phyloP scores from a whole-genome alignment of 306 rosid genomes.

The Mimosa pudica region DNA sequence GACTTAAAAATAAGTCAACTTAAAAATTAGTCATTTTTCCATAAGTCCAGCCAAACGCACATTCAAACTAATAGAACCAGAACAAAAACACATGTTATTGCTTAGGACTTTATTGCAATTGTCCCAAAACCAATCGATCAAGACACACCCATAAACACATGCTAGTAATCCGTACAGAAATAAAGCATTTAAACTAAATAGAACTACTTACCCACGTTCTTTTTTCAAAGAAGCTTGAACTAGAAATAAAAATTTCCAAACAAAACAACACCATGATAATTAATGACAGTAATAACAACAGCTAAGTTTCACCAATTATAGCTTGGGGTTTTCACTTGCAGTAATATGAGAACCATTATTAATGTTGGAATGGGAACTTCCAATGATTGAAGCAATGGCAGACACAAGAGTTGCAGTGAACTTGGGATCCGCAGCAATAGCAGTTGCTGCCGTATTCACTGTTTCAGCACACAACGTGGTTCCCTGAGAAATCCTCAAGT shows the following conservation, averaged over 20 bases:
- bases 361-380: conserved; percentile 35
- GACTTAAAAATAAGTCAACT: no score
- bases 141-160: no score
- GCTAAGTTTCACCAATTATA: conserved; percentile 5
- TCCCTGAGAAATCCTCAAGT: conserved; percentile 16
- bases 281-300: background rate
- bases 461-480: background rate
- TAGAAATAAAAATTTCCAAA: background rate
- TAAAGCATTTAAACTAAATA: background rate
- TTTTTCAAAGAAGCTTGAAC: no score
- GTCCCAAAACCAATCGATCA: no score
- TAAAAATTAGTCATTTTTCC: no score
- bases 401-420: conserved; percentile 68
- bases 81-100: no score
- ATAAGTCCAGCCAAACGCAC: no score
- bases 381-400: conserved; percentile 58
- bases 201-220: background rate
- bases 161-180: background rate
- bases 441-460: conserved; percentile 53
- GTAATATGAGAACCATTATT: conserved; percentile 10
- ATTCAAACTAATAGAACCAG: no score
- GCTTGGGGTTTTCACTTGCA: background rate
- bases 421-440: conserved; percentile 62
- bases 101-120: no score
- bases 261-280: background rate